These are phyloP conservation scores for Ustilago nuda DNA, from an alignment of 1,284 basidiomycete genomes.

Conservation along the genomic window DNA sequence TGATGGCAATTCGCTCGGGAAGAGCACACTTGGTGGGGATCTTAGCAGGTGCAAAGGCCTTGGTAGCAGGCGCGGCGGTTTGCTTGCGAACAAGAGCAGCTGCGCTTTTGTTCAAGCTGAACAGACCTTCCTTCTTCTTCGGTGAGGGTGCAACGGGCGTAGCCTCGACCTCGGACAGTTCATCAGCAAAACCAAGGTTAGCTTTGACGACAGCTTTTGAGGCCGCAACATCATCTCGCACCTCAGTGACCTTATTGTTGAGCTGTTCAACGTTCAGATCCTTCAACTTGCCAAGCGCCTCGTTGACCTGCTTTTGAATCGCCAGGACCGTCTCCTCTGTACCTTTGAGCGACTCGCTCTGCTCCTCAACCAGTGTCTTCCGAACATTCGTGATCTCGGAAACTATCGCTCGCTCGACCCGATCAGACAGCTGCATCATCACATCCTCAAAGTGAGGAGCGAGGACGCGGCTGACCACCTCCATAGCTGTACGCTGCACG, in stretches of 20 bases:
- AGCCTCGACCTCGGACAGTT: constrained; percentile 11
- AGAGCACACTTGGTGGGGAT: constrained; percentile 26
- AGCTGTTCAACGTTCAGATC: constrained; percentile 11
- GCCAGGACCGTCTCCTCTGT: constrained; percentile 20
- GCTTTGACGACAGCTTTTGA: neutral
- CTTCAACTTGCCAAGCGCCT: constrained; percentile 19
- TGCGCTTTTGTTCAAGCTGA: neutral
- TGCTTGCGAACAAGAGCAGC: neutral
- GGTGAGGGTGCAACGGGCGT: neutral
- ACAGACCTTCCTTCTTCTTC: neutral
- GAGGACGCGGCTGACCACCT: constrained; percentile 47
- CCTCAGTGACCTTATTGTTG: constrained; percentile 4
- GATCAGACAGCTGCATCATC: constrained; percentile 28
- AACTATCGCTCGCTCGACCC: constrained; percentile 35
- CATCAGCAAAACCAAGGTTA: constrained; percentile 1
- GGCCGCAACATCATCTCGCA: neutral
- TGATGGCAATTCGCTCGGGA: constrained; percentile 70
- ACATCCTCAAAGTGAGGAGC: constrained; percentile 55
- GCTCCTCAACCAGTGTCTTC: constrained; percentile 46
- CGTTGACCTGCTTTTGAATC: constrained; percentile 14
- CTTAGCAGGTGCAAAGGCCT: constrained; percentile 2
- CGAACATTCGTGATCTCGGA: constrained; percentile 47
- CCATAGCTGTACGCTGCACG: constrained; percentile 52
- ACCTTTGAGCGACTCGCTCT: constrained; percentile 30
- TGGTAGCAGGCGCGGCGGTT: neutral